These are phyloP conservation scores for Cutaneotrichosporon spelunceum DNA, from an alignment of 1,284 basidiomycete species.

Conservation along the genomic window DNA sequence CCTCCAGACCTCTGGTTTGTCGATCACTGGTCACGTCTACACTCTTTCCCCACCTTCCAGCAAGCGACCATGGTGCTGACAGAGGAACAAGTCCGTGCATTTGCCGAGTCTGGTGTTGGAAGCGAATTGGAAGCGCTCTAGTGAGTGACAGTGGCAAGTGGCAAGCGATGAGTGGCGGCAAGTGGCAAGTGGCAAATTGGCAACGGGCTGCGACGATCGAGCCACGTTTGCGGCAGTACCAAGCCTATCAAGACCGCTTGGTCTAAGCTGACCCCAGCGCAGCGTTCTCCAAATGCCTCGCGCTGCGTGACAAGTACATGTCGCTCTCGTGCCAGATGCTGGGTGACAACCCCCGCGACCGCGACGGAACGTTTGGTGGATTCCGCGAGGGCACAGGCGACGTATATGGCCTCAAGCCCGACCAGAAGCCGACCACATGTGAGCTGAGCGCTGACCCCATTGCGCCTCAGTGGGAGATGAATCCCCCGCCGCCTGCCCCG, in stretches of 20 bases:
- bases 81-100: constrained; percentile 40
- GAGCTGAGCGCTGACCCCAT: constrained; percentile 22
- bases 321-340: constrained; percentile 74
- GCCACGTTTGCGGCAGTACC: not conserved
- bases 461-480: constrained; percentile 66
- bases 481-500: constrained; percentile 83
- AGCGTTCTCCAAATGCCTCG: constrained; percentile 71
- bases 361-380: constrained; percentile 70
- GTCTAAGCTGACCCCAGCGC: constrained; percentile 32
- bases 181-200: not conserved
- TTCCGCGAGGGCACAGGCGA: constrained; percentile 60
- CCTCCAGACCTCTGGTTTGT: not conserved
- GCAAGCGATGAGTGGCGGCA: not conserved
- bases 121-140: constrained; percentile 52
- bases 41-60: not conserved
- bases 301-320: constrained; percentile 91
- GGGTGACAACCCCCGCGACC: constrained; percentile 85
- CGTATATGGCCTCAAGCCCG: constrained; percentile 65
- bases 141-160: constrained; percentile 33
- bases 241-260: not conserved
- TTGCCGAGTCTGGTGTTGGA: constrained; percentile 51
- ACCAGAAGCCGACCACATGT: constrained; percentile 54
- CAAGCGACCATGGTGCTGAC: constrained; percentile 33
- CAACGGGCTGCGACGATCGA: not conserved
- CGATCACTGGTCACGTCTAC: not conserved